Evolutionary conservation across 2,329 filamentous ascomycete species (phyloP).

Genomic region (Chrysoporthe cubensis): DNA sequence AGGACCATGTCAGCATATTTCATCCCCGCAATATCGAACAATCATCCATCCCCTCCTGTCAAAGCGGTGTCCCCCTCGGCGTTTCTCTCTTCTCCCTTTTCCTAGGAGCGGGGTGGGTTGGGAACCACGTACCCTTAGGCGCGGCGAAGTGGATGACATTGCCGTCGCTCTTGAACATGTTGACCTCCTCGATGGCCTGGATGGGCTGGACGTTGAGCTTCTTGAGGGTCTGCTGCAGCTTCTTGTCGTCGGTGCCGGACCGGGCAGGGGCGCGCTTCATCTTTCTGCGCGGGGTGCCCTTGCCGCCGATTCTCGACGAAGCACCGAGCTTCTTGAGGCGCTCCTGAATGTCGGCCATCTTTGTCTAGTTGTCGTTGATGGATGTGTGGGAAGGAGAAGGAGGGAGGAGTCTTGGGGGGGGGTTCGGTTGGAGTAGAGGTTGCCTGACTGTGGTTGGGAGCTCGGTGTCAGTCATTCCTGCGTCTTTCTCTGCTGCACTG

Average conservation of each 20-base stretch:
- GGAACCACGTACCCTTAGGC: conserved; percentile 75
- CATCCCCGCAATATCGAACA: neutral
- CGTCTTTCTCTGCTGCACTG: conserved; percentile 19
- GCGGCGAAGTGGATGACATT: conserved; percentile 99
- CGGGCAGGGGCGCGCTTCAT: conserved; percentile 97
- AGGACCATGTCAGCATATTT: conserved; percentile 16
- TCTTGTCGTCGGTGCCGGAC: conserved; percentile 97
- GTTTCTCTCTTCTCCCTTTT: neutral
- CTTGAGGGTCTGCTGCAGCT: conserved; percentile 95
- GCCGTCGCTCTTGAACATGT: conserved; percentile 99
- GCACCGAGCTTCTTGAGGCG: conserved; percentile 63
- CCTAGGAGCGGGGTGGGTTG: neutral
- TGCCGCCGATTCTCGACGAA: conserved; percentile 75
- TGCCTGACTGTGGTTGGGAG: conserved; percentile 25
- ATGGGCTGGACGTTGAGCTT: conserved; percentile 99
- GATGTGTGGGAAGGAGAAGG: neutral
- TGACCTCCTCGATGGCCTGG: conserved; percentile 99
- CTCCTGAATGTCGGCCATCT: conserved; percentile 61
- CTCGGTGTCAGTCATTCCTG: conserved; percentile 27
- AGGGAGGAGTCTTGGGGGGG: conserved; percentile 28
- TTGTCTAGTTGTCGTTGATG: conserved; percentile 29
- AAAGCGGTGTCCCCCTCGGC: neutral
- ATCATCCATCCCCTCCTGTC: neutral
- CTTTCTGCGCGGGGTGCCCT: conserved; percentile 97
- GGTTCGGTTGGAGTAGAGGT: conserved; percentile 25